Conservation (phyloP, 73 alveolate species). For the Tetrahymena thermophila region DNA sequence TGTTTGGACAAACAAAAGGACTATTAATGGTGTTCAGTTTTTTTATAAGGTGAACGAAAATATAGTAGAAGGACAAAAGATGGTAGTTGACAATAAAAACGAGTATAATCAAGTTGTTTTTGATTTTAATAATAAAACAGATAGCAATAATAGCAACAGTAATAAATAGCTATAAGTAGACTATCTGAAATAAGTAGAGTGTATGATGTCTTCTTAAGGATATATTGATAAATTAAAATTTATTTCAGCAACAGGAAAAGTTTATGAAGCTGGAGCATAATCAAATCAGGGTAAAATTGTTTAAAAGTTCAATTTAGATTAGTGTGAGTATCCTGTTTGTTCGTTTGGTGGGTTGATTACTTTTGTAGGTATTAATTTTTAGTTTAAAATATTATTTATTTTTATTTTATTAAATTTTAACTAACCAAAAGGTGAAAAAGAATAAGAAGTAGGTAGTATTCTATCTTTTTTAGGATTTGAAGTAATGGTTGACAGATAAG, state of each 20-base stretch:
- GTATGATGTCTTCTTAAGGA: not conserved
- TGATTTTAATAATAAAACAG: not conserved
- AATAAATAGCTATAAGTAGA: not conserved
- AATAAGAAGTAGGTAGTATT: not conserved
- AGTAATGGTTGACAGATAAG: not conserved
- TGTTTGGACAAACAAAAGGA: not conserved
- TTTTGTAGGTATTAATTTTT: not conserved
- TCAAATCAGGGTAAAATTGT: not conserved
- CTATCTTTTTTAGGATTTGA: not conserved
- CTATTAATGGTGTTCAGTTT: not conserved
- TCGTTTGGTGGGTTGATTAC: not conserved
- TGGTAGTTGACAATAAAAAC: not conserved
- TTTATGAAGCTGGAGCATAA: not conserved
- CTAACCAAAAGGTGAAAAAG: not conserved
- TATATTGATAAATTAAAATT: not conserved
- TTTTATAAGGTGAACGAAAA: not conserved
- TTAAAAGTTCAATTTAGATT: not conserved
- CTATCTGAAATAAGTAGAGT: not conserved
- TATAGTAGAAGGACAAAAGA: not conserved
- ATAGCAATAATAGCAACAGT: not conserved
- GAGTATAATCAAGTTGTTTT: not conserved
- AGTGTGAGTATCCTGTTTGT: not conserved
- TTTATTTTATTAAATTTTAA: not conserved
- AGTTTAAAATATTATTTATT: not conserved
- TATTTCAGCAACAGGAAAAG: not conserved